phyloP scores from a whole-genome alignment of 208 protist genomes.

The Crithidia expoeki region DNA sequence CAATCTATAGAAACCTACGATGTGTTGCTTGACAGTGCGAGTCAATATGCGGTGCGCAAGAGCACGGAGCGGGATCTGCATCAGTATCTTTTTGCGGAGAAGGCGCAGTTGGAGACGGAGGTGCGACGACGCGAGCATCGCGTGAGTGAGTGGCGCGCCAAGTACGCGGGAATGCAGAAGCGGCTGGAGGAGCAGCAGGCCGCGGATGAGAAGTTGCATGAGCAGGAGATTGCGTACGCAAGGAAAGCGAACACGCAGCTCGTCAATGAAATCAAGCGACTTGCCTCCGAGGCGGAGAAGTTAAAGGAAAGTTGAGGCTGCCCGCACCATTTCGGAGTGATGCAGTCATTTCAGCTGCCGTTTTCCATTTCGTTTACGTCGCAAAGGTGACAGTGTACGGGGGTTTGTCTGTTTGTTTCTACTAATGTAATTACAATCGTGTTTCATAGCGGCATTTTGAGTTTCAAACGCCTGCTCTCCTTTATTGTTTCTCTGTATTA shows the following conservation, averaged over 20 bases:
- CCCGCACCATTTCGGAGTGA: background rate
- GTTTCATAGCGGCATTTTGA: too few relatives aligned
- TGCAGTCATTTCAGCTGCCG: too few relatives aligned
- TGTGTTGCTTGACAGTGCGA: constrained; percentile 82
- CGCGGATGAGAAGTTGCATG: constrained; percentile 65
- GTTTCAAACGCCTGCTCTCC: too few relatives aligned
- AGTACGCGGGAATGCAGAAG: constrained; percentile 77
- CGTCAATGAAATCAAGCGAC: constrained; percentile 87
- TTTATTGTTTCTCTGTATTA: too few relatives aligned
- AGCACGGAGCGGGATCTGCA: constrained; percentile 84
- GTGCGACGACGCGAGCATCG: constrained; percentile 87
- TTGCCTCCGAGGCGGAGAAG: constrained; percentile 65
- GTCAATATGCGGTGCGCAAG: constrained; percentile 89
- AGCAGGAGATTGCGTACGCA: constrained; percentile 88
- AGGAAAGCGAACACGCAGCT: constrained; percentile 89
- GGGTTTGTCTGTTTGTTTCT: too few relatives aligned
- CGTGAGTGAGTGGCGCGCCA: constrained; percentile 84
- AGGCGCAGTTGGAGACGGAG: constrained; percentile 75
- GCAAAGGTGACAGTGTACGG: too few relatives aligned
- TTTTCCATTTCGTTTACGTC: too few relatives aligned
- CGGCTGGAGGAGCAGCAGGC: constrained; percentile 86
- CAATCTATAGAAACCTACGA: constrained; percentile 84
- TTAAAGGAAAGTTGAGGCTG: constrained; percentile 24
- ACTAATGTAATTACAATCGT: too few relatives aligned
- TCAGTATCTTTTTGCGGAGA: constrained; percentile 67